phyloP scores from a whole-genome alignment of 805 yeast species.

The Yamadazyma insecticola region DNA sequence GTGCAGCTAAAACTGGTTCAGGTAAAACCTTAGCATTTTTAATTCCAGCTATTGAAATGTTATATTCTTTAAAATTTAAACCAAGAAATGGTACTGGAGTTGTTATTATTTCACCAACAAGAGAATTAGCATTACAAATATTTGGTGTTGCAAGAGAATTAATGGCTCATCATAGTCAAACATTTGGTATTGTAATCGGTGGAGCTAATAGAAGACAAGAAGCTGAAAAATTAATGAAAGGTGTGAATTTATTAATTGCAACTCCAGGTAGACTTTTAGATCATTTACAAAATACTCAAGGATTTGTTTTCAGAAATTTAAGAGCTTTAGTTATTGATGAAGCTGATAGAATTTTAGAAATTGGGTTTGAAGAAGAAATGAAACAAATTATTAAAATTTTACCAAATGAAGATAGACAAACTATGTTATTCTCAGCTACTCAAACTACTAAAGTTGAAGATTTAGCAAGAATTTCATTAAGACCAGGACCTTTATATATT shows the following conservation, averaged over 20 bases:
- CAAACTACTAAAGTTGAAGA: slow-evolving; percentile 99
- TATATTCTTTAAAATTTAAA: slow-evolving; percentile 86
- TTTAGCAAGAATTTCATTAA: slow-evolving; percentile 90
- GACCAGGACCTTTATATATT: slow-evolving; percentile 90
- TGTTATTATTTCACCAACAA: slow-evolving; percentile 90
- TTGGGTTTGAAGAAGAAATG: slow-evolving; percentile 99
- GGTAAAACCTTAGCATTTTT: slow-evolving; percentile 96
- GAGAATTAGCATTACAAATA: slow-evolving; percentile 96
- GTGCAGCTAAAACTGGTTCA: slow-evolving; percentile 99
- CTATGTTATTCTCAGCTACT: slow-evolving; percentile 98
- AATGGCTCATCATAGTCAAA: slow-evolving; percentile 86
- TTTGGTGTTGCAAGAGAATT: slow-evolving; percentile 97
- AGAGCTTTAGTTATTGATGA: slow-evolving; percentile 95
- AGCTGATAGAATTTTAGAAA: slow-evolving; percentile 96
- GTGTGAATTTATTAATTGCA: slow-evolving; percentile 90
- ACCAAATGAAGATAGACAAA: slow-evolving; percentile 89
- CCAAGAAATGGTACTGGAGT: slow-evolving; percentile 99
- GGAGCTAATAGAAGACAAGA: slow-evolving; percentile 98
- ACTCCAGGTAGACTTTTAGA: slow-evolving; percentile 97
- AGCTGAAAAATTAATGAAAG: slow-evolving; percentile 89
- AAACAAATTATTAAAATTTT: slow-evolving; percentile 89
- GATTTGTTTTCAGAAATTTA: slow-evolving; percentile 90
- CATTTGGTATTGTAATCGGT: slow-evolving; percentile 95
- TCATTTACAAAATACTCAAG: slow-evolving; percentile 92
- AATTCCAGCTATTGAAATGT: slow-evolving; percentile 91